Evolutionary conservation across 257 asterid genomes (phyloP).

Genomic region (Thymus mandschuricus): DNA sequence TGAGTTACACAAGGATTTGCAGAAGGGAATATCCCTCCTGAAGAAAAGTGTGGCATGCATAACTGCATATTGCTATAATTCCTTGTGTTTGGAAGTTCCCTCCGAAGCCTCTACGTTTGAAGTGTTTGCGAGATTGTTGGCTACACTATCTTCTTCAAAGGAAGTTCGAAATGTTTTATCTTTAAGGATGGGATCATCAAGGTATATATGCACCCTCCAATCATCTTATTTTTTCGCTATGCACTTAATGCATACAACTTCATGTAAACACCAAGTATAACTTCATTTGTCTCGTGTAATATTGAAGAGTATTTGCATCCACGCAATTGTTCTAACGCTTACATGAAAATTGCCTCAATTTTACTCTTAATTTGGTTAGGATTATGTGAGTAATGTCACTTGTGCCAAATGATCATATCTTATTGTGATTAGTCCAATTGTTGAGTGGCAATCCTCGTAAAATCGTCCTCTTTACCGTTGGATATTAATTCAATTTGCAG

Average conservation of each 20-base stretch:
- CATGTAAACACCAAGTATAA: neutral
- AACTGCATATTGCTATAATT: slow-evolving; percentile 83
- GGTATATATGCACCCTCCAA: slow-evolving; percentile 42
- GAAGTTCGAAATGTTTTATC: slow-evolving; percentile 83
- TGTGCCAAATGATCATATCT: neutral
- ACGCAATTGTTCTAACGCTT: neutral
- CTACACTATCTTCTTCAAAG: slow-evolving; percentile 91
- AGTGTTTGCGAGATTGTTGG: slow-evolving; percentile 82
- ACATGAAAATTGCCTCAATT: neutral
- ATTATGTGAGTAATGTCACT: slow-evolving; percentile 10
- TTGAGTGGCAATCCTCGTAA: slow-evolving; percentile 8
- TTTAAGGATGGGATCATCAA: slow-evolving; percentile 68
- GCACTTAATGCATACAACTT: no score
- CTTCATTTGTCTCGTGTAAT: slow-evolving; percentile 6
- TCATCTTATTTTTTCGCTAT: no score
- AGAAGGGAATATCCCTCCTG: slow-evolving; percentile 98
- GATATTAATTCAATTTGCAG: slow-evolving; percentile 46
- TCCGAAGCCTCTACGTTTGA: slow-evolving; percentile 88
- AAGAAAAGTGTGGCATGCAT: slow-evolving; percentile 97
- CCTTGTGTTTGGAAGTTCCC: slow-evolving; percentile 78
- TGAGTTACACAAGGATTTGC: slow-evolving; percentile 93
- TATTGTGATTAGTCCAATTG: slow-evolving; percentile 1
- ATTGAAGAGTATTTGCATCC: neutral
- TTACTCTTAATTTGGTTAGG: slow-evolving; percentile 16
- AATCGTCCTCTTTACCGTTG: slow-evolving; percentile 17